phyloP scores from a whole-genome alignment of 2,329 filamentous ascomycete species.

The Lasiodiplodia sp. region DNA sequence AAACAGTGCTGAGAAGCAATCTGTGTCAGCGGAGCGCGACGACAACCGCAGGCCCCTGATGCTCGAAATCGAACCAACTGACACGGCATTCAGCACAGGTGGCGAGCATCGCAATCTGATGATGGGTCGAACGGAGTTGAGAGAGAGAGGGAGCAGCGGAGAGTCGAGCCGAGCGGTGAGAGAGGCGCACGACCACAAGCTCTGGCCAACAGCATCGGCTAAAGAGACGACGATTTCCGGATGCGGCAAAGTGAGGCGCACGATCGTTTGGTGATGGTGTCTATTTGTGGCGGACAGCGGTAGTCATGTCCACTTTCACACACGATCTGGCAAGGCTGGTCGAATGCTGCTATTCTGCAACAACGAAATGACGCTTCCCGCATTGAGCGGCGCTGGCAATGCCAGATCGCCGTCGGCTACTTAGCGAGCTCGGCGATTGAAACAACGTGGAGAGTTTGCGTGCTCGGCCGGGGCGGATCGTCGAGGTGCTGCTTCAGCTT shows the following conservation, averaged over 20 bases:
- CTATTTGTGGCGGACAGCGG: slow-evolving; percentile 10
- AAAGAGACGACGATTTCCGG: slow-evolving; percentile 13
- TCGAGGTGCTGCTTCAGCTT: slow-evolving; percentile 20
- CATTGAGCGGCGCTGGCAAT: slow-evolving; percentile 6
- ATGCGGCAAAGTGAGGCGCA: slow-evolving; percentile 2
- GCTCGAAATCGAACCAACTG: not conserved
- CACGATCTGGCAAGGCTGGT: not conserved
- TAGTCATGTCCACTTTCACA: not conserved
- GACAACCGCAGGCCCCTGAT: not conserved
- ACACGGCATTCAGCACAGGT: not conserved
- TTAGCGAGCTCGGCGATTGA: slow-evolving; percentile 21
- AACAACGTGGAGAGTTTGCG: slow-evolving; percentile 18
- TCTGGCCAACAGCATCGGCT: slow-evolving; percentile 6
- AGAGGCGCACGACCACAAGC: slow-evolving; percentile 1
- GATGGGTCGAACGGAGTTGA: slow-evolving; percentile 18
- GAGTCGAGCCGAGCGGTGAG: slow-evolving; percentile 17
- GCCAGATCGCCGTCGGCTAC: slow-evolving; percentile 16
- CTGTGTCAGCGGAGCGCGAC: not conserved
- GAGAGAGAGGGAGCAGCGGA: not conserved
- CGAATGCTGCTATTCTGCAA: not conserved
- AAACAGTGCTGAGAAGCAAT: not conserved
- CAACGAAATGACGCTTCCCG: slow-evolving; percentile 3
- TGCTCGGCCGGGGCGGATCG: slow-evolving; percentile 9
- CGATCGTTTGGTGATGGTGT: not conserved
- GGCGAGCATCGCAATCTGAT: slow-evolving; percentile 26